A percentile compares a stretch with the other conserved stretches of the same genome.
Evolutionary conservation across 1,139 yeast species (phyloP).

Genomic region (Yamadazyma songkhlaensis): DNA sequence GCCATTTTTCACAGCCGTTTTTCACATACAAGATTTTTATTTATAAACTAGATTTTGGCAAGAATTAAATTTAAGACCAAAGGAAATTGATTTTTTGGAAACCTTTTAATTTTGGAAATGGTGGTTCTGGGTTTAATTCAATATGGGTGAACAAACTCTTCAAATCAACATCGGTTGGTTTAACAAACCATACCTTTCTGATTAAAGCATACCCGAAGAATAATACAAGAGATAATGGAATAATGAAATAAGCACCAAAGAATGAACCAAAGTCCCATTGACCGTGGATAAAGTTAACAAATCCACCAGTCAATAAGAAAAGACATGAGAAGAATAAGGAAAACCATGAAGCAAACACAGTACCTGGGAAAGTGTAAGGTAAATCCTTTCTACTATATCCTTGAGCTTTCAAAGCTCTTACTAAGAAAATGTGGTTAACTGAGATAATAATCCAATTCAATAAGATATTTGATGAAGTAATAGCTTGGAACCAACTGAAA

Average conservation of each 20-base stretch:
- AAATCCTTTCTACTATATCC: slow-evolving; percentile 28
- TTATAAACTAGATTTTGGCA: neutral
- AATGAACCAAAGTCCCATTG: slow-evolving; percentile 30
- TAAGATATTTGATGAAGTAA: slow-evolving; percentile 38
- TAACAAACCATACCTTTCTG: slow-evolving; percentile 22
- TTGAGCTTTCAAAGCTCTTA: slow-evolving; percentile 36
- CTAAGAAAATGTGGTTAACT: slow-evolving; percentile 31
- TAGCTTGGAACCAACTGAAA: slow-evolving; percentile 39
- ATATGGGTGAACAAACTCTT: slow-evolving; percentile 31
- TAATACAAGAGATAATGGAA: slow-evolving; percentile 28
- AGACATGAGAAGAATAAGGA: slow-evolving; percentile 31
- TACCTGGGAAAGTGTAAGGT: slow-evolving; percentile 25
- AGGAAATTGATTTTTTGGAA: slow-evolving; percentile 1
- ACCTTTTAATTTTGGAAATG: slow-evolving; percentile 21
- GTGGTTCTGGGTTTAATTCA: slow-evolving; percentile 38
- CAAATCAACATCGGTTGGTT: slow-evolving; percentile 32
- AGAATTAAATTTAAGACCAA: neutral
- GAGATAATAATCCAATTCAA: slow-evolving; percentile 41
- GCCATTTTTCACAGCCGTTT: no score
- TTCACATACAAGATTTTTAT: no score
- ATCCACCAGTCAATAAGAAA: slow-evolving; percentile 40
- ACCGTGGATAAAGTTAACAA: slow-evolving; percentile 33
- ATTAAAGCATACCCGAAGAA: slow-evolving; percentile 27
- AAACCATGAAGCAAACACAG: slow-evolving; percentile 31
- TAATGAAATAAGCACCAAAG: slow-evolving; percentile 36